Evolutionary conservation across 2,329 filamentous ascomycete species (phyloP).

Genomic region (Thelonectria blattea): DNA sequence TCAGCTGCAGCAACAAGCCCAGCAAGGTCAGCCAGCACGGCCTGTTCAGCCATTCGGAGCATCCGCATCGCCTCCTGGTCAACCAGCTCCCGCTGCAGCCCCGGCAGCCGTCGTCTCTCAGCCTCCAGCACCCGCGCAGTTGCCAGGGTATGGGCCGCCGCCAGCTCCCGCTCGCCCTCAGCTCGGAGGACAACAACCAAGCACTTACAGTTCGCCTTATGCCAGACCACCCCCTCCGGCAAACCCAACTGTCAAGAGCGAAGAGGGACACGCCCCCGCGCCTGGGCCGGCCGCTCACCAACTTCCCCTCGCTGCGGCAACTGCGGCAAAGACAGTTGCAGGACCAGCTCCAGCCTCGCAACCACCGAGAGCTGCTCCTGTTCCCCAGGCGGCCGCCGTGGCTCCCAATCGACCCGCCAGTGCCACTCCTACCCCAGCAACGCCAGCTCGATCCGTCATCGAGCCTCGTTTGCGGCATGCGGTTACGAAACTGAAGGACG

Average conservation of each 20-base stretch:
- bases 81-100: conserved; percentile 32
- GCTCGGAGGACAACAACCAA: conserved; percentile 40
- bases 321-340: conserved; percentile 29
- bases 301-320: conserved; percentile 13
- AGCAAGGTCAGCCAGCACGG: conserved; percentile 39
- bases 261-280: conserved; percentile 35
- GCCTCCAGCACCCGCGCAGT: conserved; percentile 43
- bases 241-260: conserved; percentile 38
- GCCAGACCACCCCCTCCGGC: conserved; percentile 42
- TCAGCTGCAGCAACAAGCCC: conserved; percentile 15
- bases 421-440: conserved; percentile 33
- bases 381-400: conserved; percentile 25
- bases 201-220: conserved; percentile 47
- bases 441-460: conserved; percentile 47
- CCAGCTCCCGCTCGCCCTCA: conserved; percentile 45
- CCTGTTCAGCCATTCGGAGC: conserved; percentile 40
- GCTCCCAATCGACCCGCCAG: conserved; percentile 34
- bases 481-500: conserved; percentile 54
- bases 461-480: conserved; percentile 51
- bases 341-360: conserved; percentile 25
- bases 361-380: conserved; percentile 21
- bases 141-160: conserved; percentile 44
- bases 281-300: conserved; percentile 23
- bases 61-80: conserved; percentile 38
- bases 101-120: conserved; percentile 26